Percentiles rank a stretch among this genome's conserved stretches.
Conservation (phyloP, 179 eudicot genomes). For the Corrigiola litoralis region DNA sequence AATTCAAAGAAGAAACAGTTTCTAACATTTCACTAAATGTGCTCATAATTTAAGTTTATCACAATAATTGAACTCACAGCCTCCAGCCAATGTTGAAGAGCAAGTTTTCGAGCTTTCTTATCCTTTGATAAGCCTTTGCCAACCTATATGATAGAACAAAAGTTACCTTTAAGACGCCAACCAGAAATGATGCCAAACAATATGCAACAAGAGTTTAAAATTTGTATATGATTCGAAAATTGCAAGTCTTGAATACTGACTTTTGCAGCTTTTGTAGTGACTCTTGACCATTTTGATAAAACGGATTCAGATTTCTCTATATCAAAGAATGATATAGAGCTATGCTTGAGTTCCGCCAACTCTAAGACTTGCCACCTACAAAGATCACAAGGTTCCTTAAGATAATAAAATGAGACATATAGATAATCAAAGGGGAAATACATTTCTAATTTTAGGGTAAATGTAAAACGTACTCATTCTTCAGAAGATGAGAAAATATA, state of each 20-base stretch:
- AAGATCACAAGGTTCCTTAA: not conserved
- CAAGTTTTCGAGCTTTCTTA: constrained; percentile 78
- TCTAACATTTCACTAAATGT: not conserved
- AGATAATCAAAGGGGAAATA: no score
- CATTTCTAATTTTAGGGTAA: not conserved
- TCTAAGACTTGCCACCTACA: constrained; percentile 85
- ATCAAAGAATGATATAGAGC: constrained; percentile 81
- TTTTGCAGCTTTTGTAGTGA: constrained; percentile 72
- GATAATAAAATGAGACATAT: no score
- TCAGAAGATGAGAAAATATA: not conserved
- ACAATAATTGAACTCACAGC: constrained; percentile 51
- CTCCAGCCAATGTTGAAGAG: constrained; percentile 92
- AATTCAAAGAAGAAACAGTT: not conserved
- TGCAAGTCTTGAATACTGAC: constrained; percentile 26
- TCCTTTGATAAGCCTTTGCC: constrained; percentile 88
- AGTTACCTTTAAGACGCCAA: not conserved
- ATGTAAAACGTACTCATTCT: not conserved
- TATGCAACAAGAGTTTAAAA: not conserved
- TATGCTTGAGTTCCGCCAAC: constrained; percentile 72
- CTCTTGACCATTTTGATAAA: constrained; percentile 82
- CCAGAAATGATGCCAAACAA: not conserved
- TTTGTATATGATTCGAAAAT: not conserved
- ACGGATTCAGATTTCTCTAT: constrained; percentile 65
- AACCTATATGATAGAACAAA: constrained; percentile 34
- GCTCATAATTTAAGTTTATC: no score